Conservation (phyloP, 768 basidiomycete genomes). For the Pleurotus giganteus region DNA sequence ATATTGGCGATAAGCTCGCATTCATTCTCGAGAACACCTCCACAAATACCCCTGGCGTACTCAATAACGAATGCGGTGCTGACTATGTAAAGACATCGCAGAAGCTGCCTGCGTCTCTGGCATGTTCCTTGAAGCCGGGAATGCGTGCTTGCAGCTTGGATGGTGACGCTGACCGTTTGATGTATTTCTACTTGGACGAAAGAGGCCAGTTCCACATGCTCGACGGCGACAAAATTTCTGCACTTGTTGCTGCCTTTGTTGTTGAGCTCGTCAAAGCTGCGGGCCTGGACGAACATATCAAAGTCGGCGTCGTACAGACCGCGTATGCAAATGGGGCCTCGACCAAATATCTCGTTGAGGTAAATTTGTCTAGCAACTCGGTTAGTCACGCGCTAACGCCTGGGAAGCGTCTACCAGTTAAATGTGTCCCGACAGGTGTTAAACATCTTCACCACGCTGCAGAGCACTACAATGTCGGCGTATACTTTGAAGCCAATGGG, state of each 20-base stretch:
- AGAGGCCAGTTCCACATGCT: conserved; percentile 82
- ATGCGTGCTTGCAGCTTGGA: conserved; percentile 92
- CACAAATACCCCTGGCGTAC: conserved; percentile 59
- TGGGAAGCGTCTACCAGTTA: conserved; percentile 82
- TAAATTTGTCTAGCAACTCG: conserved; percentile 29
- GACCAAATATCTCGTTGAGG: conserved; percentile 86
- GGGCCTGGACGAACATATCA: conserved; percentile 72
- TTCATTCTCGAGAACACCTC: conserved; percentile 70
- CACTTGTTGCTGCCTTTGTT: conserved; percentile 89
- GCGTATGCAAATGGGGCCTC: conserved; percentile 98
- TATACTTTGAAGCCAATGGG: conserved; percentile 99
- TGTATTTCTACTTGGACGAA: conserved; percentile 91
- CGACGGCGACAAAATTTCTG: conserved; percentile 98
- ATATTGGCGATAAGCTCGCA: conserved; percentile 59
- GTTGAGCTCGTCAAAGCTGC: conserved; percentile 85
- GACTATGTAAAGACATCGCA: conserved; percentile 97
- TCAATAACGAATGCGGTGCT: conserved; percentile 90
- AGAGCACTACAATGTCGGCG: conserved; percentile 90
- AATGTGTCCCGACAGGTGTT: conserved; percentile 94
- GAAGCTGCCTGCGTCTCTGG: conserved; percentile 76
- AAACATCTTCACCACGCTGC: conserved; percentile 98
- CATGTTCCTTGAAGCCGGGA: conserved; percentile 58
- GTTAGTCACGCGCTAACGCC: conserved; percentile 7
- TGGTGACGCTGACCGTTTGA: conserved; percentile 95
- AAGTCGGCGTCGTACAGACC: conserved; percentile 96